Conservation (phyloP, 2,329 filamentous ascomycete genomes). For the Pleoardoris graminearum region DNA sequence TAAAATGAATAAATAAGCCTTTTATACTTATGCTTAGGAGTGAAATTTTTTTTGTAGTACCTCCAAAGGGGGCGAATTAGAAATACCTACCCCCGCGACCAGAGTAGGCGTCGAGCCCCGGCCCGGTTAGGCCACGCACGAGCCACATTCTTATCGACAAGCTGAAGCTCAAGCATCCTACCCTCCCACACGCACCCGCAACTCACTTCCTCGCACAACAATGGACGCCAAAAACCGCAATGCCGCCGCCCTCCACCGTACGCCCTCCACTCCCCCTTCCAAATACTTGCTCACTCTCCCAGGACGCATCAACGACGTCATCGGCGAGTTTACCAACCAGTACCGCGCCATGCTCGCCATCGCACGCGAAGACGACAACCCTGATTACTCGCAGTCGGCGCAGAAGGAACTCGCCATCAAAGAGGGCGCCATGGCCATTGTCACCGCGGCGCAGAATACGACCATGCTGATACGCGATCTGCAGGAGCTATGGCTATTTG, state of each 20-base stretch:
- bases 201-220: no score
- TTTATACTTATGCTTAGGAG: no score
- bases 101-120: no score
- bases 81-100: no score
- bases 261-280: background rate
- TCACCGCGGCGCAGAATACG: slow-evolving; percentile 65
- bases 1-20: no score
- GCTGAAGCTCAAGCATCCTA: no score
- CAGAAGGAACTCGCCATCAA: slow-evolving; percentile 11
- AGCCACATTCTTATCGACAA: no score
- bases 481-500: slow-evolving; percentile 70
- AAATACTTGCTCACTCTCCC: background rate
- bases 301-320: slow-evolving; percentile 12
- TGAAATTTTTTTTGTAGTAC: no score
- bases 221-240: slow-evolving; percentile 51
- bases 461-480: slow-evolving; percentile 63
- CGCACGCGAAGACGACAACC: slow-evolving; percentile 5
- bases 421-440: slow-evolving; percentile 10
- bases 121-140: no score
- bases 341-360: slow-evolving; percentile 9
- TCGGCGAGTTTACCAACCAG: slow-evolving; percentile 2
- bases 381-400: slow-evolving; percentile 10
- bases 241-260: slow-evolving; percentile 47
- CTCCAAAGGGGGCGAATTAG: no score
- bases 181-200: no score